Percentiles rank a stretch among this genome's conserved stretches.
phyloP scores from a whole-genome alignment of 2,329 filamentous ascomycete genomes.

The Torrubiellomyces zombiae region DNA sequence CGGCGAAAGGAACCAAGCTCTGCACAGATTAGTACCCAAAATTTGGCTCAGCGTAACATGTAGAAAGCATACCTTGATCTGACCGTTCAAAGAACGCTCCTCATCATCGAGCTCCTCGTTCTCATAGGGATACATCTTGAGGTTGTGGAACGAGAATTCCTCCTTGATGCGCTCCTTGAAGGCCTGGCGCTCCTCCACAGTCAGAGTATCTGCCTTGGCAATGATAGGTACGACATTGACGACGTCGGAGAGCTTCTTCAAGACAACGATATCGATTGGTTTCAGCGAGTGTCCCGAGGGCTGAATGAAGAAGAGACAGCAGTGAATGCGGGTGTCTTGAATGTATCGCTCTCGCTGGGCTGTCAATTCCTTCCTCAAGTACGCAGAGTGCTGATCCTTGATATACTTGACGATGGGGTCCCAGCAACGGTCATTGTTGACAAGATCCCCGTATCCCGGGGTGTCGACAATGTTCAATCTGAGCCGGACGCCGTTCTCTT shows the following conservation, averaged over 20 bases:
- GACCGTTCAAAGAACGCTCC: conserved; percentile 79
- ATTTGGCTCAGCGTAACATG: not conserved
- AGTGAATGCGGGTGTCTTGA: conserved; percentile 97
- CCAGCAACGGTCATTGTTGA: conserved; percentile 99
- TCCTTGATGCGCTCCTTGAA: conserved; percentile 99
- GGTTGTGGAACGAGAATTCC: conserved; percentile 98
- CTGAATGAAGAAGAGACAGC: conserved; percentile 99
- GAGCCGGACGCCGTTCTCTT: conserved; percentile 97
- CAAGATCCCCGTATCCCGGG: conserved; percentile 91
- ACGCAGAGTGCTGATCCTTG: conserved; percentile 99
- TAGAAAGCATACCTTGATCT: conserved; percentile 69
- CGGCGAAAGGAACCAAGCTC: conserved; percentile 91
- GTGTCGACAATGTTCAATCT: conserved; percentile 98
- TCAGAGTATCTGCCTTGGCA: conserved; percentile 93
- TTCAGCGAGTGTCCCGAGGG: conserved; percentile 96
- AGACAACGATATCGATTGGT: conserved; percentile 96
- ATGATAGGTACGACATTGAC: conserved; percentile 99
- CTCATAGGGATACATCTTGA: conserved; percentile 99
- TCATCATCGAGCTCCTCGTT: conserved; percentile 98
- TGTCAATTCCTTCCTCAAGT: conserved; percentile 97
- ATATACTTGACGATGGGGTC: conserved; percentile 99
- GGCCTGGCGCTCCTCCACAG: conserved; percentile 80
- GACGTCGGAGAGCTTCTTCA: conserved; percentile 98
- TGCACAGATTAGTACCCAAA: conserved; percentile 17
- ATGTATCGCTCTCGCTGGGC: conserved; percentile 98